These are phyloP conservation scores for Rosa rugosa DNA, from an alignment of 306 rosid species.

Conservation along the genomic window DNA sequence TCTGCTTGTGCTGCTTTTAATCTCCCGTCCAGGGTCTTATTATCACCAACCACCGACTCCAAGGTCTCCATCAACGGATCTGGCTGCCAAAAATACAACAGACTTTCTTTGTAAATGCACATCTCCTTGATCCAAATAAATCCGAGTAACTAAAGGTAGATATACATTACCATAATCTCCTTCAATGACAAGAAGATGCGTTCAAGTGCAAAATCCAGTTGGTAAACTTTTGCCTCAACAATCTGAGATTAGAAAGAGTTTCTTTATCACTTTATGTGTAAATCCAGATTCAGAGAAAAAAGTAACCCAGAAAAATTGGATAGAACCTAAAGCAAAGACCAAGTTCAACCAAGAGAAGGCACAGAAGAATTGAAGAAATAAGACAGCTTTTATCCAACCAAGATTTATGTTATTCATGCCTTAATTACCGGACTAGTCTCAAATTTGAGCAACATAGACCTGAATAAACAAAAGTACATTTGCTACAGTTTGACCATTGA, in stretches of 20 bases:
- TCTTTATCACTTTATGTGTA: neutral
- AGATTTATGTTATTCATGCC: neutral
- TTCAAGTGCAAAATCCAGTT: slow-evolving; percentile 64
- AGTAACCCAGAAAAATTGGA: neutral
- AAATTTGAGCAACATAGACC: slow-evolving; percentile 5
- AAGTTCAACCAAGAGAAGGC: slow-evolving; percentile 12
- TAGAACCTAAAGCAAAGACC: neutral
- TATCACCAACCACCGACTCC: slow-evolving; percentile 78
- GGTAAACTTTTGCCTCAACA: slow-evolving; percentile 89
- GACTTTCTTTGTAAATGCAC: neutral
- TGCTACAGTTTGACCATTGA: neutral
- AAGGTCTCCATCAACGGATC: slow-evolving; percentile 80
- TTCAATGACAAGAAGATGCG: slow-evolving; percentile 81
- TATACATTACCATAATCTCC: slow-evolving; percentile 62
- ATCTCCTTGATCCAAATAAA: neutral
- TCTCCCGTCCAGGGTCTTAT: slow-evolving; percentile 58
- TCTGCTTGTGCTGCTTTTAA: slow-evolving; percentile 60
- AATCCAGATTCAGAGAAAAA: slow-evolving; percentile 27
- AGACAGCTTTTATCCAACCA: neutral
- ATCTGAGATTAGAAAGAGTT: slow-evolving; percentile 49
- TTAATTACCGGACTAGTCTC: neutral
- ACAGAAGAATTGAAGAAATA: neutral
- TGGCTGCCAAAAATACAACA: slow-evolving; percentile 54
- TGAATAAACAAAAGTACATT: neutral
- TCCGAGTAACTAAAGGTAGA: neutral